Conservation (phyloP, 495 filamentous ascomycete genomes). For the Aspergillus biplanus region DNA sequence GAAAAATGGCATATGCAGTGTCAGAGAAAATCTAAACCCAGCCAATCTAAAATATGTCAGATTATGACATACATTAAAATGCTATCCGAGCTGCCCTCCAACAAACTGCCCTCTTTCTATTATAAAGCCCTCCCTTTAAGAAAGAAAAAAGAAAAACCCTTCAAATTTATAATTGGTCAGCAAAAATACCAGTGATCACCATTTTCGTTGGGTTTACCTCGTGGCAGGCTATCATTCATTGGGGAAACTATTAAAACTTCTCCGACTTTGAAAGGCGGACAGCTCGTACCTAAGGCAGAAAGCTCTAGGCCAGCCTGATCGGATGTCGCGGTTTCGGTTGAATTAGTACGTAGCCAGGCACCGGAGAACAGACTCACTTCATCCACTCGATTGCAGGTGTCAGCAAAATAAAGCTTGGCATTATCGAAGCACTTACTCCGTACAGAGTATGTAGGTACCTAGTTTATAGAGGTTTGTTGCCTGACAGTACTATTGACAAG, state of each 20-base stretch:
- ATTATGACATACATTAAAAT: constrained; percentile 5
- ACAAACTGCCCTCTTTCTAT: too few species aligned
- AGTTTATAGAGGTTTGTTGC: too few species aligned
- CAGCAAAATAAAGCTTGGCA: too few species aligned
- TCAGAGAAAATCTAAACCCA: background rate
- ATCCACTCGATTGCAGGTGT: too few species aligned
- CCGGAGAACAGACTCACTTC: too few species aligned
- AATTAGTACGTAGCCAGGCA: background rate
- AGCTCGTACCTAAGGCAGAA: background rate
- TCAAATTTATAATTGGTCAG: too few species aligned
- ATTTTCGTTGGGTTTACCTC: background rate
- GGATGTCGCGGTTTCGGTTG: background rate
- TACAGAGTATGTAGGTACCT: too few species aligned
- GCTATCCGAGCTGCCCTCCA: too few species aligned
- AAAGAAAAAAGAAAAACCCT: background rate
- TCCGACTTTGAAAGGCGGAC: background rate
- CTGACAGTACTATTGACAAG: too few species aligned
- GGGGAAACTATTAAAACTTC: background rate
- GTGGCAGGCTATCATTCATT: constrained; percentile 6
- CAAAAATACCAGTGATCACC: background rate
- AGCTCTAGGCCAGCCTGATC: background rate
- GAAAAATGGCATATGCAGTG: background rate
- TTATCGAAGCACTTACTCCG: too few species aligned
- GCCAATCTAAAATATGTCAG: background rate
- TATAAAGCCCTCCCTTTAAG: background rate